Evolutionary conservation across 2,329 filamentous ascomycete species (phyloP), one percentile per base, ranked within the genome.

Genomic region (Penicillium sclerotigenum): DNA sequence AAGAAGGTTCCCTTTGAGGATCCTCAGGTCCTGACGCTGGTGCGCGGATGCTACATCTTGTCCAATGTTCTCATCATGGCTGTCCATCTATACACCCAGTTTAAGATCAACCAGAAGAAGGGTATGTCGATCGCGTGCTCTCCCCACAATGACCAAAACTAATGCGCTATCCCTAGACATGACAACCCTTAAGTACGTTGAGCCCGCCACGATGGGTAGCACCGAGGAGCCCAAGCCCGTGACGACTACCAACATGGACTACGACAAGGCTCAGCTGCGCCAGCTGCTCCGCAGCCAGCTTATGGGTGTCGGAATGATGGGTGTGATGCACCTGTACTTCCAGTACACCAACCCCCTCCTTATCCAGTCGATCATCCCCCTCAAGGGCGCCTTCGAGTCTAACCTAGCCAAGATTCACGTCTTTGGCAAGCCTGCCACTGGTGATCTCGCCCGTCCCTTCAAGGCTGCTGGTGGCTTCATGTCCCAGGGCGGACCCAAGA

Each of bases 321-420:
- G 78, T 60, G 90, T 97, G 72, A 97, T 99, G 93, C 94, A 99
- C 81, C 65, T 99, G 60, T 99, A 97, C 87, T 89, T 99, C 83
- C 92, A 97, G 77, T 99, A 97, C 87, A 97, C 92, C 80, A 99
- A 97, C 86, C 94, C 94, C 40, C 89, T 99, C 49, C 82, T 97
- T 71, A 96, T 99, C 80, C 94, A 99, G 85, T 95, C 89, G 75
- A 96, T 99, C 80, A 94, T 99, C 73, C 94, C 94, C 33, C 82
- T 97, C 77, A 99, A 99, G 87, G 84, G 89, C 73, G 93, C 91
- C 43, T 84, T 99, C 77, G 94, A 99, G 83, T 84, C 88, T 79
- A 97, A 97, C 83, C 81, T 97, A 68, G 85, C 94, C 82, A 97
- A 97, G 85, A 93, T 99, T 71, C 89, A 97, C 79, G 66, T 99